phyloP scores from a whole-genome alignment of 352 stramenopile genomes.

The Achlya hypogyna region DNA sequence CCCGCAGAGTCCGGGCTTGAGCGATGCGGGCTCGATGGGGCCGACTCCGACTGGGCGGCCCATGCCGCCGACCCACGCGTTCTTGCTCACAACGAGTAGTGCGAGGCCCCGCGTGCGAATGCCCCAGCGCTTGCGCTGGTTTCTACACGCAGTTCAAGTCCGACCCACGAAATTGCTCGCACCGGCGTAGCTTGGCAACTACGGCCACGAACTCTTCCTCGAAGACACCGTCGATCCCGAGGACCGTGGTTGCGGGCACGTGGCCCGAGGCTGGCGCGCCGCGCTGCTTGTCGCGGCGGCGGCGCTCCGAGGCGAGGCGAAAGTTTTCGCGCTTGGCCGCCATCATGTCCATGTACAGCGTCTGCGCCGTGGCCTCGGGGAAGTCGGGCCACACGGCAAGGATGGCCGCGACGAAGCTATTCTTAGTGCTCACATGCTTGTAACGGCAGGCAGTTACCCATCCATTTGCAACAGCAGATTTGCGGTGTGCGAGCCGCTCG shows the following conservation, averaged over 20 bases:
- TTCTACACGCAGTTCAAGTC: neutral
- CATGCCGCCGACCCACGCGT: neutral
- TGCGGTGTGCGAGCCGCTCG: neutral
- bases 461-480: slow-evolving; percentile 21
- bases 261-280: neutral
- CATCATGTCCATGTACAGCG: slow-evolving; percentile 22
- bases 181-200: slow-evolving; percentile 1
- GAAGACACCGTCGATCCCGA: slow-evolving; percentile 19
- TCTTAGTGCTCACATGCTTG: neutral
- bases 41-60: neutral
- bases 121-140: slow-evolving; percentile 3
- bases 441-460: neutral
- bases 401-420: slow-evolving; percentile 12
- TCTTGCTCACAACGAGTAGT: neutral
- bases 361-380: neutral
- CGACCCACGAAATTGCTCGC: neutral
- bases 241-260: slow-evolving; percentile 8
- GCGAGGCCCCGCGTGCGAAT: slow-evolving; percentile 14
- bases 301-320: slow-evolving; percentile 9
- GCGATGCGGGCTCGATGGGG: neutral
- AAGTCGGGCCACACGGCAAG: neutral
- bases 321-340: slow-evolving; percentile 16
- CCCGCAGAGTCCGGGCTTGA: slow-evolving; percentile 12
- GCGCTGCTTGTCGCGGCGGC: neutral
- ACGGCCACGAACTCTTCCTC: slow-evolving; percentile 18